Evolutionary conservation across 169 alveolate species (phyloP).

Genomic region (Plasmodium reichenowi): DNA sequence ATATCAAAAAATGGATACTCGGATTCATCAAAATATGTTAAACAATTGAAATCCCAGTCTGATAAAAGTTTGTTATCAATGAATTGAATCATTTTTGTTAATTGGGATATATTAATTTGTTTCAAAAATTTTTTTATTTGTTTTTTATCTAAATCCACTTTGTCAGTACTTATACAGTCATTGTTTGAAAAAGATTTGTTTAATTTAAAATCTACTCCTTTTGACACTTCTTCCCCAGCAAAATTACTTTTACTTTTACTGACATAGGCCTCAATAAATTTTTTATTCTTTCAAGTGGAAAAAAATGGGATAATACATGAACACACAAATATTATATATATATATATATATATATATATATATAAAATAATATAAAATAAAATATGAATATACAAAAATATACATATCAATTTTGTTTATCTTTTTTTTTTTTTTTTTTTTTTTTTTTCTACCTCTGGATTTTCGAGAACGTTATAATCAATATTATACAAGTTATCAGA

Average conservation of each 20-base stretch:
- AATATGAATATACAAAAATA: background rate
- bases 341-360: too few relatives aligned
- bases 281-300: slow-evolving; percentile 28
- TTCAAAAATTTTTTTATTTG: slow-evolving; percentile 62
- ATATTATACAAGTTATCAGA: slow-evolving; percentile 66
- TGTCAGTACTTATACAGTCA: slow-evolving; percentile 34
- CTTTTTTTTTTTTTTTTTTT: background rate
- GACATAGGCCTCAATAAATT: slow-evolving; percentile 74
- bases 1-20: slow-evolving; percentile 72
- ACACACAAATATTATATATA: background rate
- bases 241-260: slow-evolving; percentile 52
- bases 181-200: slow-evolving; percentile 36
- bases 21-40: slow-evolving; percentile 76
- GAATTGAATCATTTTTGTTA: slow-evolving; percentile 44
- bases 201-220: slow-evolving; percentile 21
- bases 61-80: slow-evolving; percentile 49
- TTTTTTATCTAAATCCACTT: slow-evolving; percentile 69
- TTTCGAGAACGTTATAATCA: slow-evolving; percentile 67
- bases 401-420: background rate
- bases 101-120: slow-evolving; percentile 32
- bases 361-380: too few relatives aligned
- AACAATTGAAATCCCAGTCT: slow-evolving; percentile 84
- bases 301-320: background rate
- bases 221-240: slow-evolving; percentile 18
- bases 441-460: slow-evolving; percentile 36